phyloP scores from a whole-genome alignment of 805 yeast genomes.

The Candida maltosa region DNA sequence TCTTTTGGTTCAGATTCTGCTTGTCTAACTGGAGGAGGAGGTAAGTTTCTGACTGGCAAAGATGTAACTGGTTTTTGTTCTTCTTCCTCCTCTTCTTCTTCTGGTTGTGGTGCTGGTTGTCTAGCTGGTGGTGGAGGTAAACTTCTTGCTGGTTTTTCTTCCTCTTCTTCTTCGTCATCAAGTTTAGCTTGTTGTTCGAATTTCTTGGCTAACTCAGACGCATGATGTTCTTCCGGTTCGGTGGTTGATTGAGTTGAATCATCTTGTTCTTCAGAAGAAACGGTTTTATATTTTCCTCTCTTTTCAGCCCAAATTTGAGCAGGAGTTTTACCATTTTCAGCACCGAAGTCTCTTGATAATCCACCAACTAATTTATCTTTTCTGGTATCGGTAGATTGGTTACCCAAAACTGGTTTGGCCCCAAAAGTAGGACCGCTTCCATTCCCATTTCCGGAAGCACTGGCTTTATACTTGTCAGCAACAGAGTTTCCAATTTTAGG shows the following conservation, averaged over 20 bases:
- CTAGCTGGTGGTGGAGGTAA: constrained; percentile 9
- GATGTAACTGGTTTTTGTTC: constrained; percentile 8
- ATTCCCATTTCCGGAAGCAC: constrained; percentile 14
- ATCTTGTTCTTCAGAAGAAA: constrained; percentile 17
- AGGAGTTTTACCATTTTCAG: constrained; percentile 81
- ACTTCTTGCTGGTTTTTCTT: constrained; percentile 9
- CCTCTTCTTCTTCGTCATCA: constrained; percentile 12
- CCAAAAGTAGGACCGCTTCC: constrained; percentile 32
- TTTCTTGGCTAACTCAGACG: constrained; percentile 14
- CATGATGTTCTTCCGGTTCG: constrained; percentile 15
- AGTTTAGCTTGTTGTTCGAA: constrained; percentile 14
- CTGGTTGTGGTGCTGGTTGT: constrained; percentile 7
- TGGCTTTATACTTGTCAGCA: constrained; percentile 44
- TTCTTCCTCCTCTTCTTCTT: constrained; percentile 12
- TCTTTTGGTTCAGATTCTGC: constrained; percentile 10
- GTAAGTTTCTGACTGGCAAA: constrained; percentile 7
- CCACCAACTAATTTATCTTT: constrained; percentile 55
- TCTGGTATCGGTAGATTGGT: constrained; percentile 23
- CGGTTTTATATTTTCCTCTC: constrained; percentile 61
- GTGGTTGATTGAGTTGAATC: constrained; percentile 20
- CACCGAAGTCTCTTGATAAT: constrained; percentile 57
- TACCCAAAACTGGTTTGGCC: constrained; percentile 34
- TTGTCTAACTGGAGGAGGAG: constrained; percentile 9
- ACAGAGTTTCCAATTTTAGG: constrained; percentile 53
- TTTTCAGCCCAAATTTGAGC: constrained; percentile 96